These are phyloP conservation scores for Auricularia sp. DNA, from an alignment of 768 basidiomycete species.

Conservation along the genomic window DNA sequence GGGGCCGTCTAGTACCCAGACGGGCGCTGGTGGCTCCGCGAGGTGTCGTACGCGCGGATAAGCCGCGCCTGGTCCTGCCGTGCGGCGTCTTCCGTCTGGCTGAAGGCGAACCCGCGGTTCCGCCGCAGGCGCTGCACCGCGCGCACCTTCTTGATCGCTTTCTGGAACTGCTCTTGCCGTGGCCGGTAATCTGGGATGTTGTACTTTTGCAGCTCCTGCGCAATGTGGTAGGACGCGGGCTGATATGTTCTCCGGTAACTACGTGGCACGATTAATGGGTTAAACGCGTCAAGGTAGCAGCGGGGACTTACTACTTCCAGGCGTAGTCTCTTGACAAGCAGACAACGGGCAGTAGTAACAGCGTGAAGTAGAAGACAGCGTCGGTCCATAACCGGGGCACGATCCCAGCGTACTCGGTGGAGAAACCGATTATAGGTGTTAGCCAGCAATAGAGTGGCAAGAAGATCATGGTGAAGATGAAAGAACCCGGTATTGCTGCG, in stretches of 20 bases:
- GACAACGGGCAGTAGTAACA: constrained; percentile 73
- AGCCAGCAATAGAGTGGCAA: constrained; percentile 83
- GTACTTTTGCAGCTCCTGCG: constrained; percentile 98
- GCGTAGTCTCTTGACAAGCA: constrained; percentile 82
- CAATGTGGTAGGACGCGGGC: constrained; percentile 93
- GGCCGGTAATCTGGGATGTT: constrained; percentile 95
- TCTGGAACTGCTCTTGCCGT: constrained; percentile 95
- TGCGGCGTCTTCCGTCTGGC: constrained; percentile 81
- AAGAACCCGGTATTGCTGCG: constrained; percentile 91
- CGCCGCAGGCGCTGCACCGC: constrained; percentile 95
- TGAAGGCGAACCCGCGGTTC: constrained; percentile 96
- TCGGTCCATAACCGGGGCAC: constrained; percentile 87
- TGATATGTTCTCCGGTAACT: constrained; percentile 87
- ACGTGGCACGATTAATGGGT: constrained; percentile 4
- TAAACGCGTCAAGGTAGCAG: constrained; percentile 9
- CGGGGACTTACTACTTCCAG: constrained; percentile 86
- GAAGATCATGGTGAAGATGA: constrained; percentile 92
- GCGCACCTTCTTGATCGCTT: constrained; percentile 99
- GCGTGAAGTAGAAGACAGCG: constrained; percentile 79
- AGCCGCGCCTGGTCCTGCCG: constrained; percentile 79
- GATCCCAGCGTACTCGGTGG: constrained; percentile 80
- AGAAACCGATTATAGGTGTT: constrained; percentile 74
- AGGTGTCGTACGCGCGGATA: constrained; percentile 83
- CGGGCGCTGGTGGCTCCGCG: constrained; percentile 59
- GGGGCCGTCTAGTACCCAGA: constrained; percentile 50